Conservation (phyloP, 139 green algal species). For the Coelastrella sp. region DNA sequence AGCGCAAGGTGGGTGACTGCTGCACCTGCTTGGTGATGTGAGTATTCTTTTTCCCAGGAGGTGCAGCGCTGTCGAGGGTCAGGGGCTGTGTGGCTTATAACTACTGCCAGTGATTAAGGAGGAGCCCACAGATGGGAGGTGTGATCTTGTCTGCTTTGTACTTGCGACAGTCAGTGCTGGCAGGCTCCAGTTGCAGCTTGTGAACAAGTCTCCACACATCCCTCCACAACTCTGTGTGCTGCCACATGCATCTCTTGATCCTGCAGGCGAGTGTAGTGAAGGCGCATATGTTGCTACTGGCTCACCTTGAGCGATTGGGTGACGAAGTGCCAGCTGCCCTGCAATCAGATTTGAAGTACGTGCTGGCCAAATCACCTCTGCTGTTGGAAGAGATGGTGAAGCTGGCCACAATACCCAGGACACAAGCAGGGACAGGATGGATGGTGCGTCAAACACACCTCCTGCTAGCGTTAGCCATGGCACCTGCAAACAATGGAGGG, state of each 20-base stretch:
- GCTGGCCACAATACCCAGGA: constrained; percentile 71
- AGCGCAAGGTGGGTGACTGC: constrained; percentile 57
- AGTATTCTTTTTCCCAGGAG: not conserved
- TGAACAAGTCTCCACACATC: too few species aligned
- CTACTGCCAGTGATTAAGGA: not conserved
- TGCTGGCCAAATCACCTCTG: constrained; percentile 76
- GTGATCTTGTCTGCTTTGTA: too few species aligned
- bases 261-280: constrained; percentile 55
- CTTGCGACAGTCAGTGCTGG: too few species aligned
- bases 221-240: too few species aligned
- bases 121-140: too few species aligned
- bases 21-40: not conserved
- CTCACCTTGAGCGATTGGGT: constrained; percentile 74
- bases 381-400: constrained; percentile 91
- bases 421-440: constrained; percentile 76
- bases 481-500: not conserved
- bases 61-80: too few species aligned
- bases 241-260: too few species aligned
- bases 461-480: not conserved
- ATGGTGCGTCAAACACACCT: constrained; percentile 58
- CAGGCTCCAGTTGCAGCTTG: too few species aligned
- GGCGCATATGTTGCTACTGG: constrained; percentile 89
- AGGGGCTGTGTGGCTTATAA: not conserved
- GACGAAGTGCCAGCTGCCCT: constrained; percentile 67
- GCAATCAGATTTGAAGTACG: constrained; percentile 49